phyloP scores from a whole-genome alignment of 2,329 filamentous ascomycete species.

The Aspergillus candidus region DNA sequence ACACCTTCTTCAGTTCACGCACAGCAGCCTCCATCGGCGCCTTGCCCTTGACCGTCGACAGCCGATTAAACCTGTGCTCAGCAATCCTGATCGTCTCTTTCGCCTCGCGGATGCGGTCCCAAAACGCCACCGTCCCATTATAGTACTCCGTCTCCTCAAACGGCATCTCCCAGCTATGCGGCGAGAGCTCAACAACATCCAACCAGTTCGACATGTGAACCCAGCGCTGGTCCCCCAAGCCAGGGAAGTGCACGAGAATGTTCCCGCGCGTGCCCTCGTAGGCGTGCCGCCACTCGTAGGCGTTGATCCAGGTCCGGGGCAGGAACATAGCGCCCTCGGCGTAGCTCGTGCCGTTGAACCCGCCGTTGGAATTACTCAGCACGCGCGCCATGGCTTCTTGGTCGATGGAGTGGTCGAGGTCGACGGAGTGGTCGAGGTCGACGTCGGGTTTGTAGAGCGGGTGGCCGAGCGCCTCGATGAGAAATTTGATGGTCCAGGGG shows the following conservation, averaged over 20 bases:
- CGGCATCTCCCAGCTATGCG: slow-evolving; percentile 17
- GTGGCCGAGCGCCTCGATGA: slow-evolving; percentile 22
- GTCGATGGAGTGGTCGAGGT: slow-evolving; percentile 14
- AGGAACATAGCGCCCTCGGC: slow-evolving; percentile 14
- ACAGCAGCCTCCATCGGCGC: slow-evolving; percentile 8
- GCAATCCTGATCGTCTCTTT: neutral
- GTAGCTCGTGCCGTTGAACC: slow-evolving; percentile 12
- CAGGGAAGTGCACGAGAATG: slow-evolving; percentile 28
- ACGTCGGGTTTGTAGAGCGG: slow-evolving; percentile 17
- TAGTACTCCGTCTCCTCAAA: slow-evolving; percentile 19
- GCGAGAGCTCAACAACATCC: slow-evolving; percentile 16
- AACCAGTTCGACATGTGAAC: slow-evolving; percentile 23
- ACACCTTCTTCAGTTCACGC: slow-evolving; percentile 5
- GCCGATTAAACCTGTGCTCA: neutral
- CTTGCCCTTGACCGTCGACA: neutral
- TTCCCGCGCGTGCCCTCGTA: slow-evolving; percentile 23
- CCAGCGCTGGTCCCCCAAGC: slow-evolving; percentile 20
- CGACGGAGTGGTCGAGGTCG: slow-evolving; percentile 12
- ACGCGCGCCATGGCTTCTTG: slow-evolving; percentile 19
- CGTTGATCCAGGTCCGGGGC: slow-evolving; percentile 23
- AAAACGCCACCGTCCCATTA: slow-evolving; percentile 16
- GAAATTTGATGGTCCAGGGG: slow-evolving; percentile 25
- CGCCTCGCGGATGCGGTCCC: slow-evolving; percentile 11
- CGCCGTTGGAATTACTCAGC: slow-evolving; percentile 15
- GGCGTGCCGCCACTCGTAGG: slow-evolving; percentile 22